Base-by-base conservation (phyloP, 306 rosid genomes). In the Rubus idaeus region DNA sequence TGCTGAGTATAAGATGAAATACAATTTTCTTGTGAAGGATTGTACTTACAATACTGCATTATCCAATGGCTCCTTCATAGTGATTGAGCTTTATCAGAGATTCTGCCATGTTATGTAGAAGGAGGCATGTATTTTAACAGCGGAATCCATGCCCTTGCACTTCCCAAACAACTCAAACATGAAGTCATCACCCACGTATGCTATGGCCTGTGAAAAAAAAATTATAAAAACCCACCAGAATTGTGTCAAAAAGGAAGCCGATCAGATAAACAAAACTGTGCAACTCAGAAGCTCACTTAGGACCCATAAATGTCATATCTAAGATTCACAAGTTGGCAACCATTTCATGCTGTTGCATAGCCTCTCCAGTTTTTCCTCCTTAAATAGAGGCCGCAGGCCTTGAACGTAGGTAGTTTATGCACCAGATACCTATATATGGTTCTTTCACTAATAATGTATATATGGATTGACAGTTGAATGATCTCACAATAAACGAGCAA, bases 341-440 rank as follows among this genome's bases (percentile, higher is more conserved):
- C 97, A 90, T 94, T 91, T 89, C 94, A 87, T 90, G 88, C 95
- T 84, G 93, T 90, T 88, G 97, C 92, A 94, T 92, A 73, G 95
- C 98, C 87, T 89, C 82, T 91, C 96, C 71, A 91, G 89, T 76
- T 90, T 91, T 74, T 91, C 94, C 73, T 91, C 97, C 78, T 84
- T 89, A 79, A 87, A 91, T 44, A 91, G 70, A 81, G 77, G 23
- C 58, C 9, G 62, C 62, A 57, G 39, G 37, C 16, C 37, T 57
- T 21, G 16, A 21, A 35, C 3, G 3, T 57, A 21, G 39, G 7
- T 57, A 57, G 37, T 10, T 10, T 21, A 57, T 23, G 62, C 64
- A 57, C 64, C 37, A 10, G 39, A 56, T 56, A 56, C 13, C 35
- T n/a, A 56, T 23, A 23, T 58, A 60, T 18, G 8, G 65, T 60